Evolutionary conservation across 495 filamentous ascomycete genomes (phyloP), one percentile per base, ranked within the genome.

Genomic region (Penicillium mononematosum): DNA sequence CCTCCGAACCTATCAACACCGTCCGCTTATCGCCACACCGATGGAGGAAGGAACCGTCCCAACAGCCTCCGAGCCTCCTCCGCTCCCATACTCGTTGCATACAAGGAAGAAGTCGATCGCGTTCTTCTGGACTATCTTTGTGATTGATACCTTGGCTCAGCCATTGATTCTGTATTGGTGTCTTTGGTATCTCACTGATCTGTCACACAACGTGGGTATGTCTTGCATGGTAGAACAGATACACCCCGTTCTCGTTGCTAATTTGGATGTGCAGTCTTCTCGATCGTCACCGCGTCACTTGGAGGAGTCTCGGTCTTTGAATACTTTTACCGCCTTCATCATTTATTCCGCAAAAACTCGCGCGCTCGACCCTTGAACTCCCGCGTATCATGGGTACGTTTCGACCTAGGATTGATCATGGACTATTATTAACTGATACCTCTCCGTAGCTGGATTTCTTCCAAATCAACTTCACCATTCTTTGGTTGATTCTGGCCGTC

Each of bases 291-390:
- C 1, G 77, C 73, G 0, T 67, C 76, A 19, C 68, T 86, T 43
- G 83, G 83, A 31, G 78, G 80, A 46, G 73, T 86, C 25, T 83
- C 81, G 3, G 83, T 85, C 16, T 76, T 83, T n/a, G 84, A 87
- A 64, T 87, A 79, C 59, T 72, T 75, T 61, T 78, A 71, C 53
- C 75, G 77, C 31, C 64, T 78, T 36, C 68, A 76, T 45, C 71
- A 77, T 48, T 58, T 79, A 36, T 73, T 77, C 56, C 64, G 68
- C 50, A 81, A 81, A 60, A 64, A 67, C 57, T 81, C 78, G 17
- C 74, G 71, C 29, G 79, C 81, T 36, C 75, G 83, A 14, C 79
- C 80, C 7, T 69, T 84, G 38, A 83, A 83, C 25, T 78, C 82
- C 11, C 66, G 67, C 27, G 72, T 75, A 55, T 73, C 68, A 71